phyloP scores from a whole-genome alignment of 257 asterid genomes.

The Eucommia ulmoides region DNA sequence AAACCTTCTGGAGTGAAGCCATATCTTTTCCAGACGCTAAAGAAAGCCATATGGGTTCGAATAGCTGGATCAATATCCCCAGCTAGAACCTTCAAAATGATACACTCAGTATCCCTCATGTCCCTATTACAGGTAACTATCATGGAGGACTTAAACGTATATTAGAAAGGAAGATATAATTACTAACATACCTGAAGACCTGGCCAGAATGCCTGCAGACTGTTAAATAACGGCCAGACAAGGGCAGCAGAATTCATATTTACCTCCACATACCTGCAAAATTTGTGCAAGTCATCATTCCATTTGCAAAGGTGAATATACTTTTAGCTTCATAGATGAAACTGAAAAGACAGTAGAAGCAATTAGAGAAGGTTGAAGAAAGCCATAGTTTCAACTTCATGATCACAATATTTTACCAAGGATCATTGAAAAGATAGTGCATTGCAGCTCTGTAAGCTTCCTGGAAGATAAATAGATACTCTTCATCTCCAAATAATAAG shows the following conservation, averaged over 20 bases:
- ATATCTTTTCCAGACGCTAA: conserved; percentile 87
- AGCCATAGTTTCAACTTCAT: conserved; percentile 8
- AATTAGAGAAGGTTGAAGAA: conserved; percentile 1
- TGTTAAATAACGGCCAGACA: conserved; percentile 96
- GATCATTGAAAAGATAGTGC: conserved; percentile 82
- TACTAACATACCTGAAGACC: conserved; percentile 78
- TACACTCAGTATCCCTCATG: too few species aligned
- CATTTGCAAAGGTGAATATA: too few species aligned
- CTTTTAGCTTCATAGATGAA: conserved; percentile 4
- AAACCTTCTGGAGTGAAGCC: conserved; percentile 99
- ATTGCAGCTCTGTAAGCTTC: conserved; percentile 95
- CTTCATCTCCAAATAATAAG: conserved; percentile 91
- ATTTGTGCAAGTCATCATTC: not conserved
- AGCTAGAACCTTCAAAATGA: conserved; percentile 74
- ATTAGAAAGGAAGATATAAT: conserved; percentile 4
- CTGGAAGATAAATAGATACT: conserved; percentile 87
- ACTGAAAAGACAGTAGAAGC: conserved; percentile 3
- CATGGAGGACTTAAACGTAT: not conserved
- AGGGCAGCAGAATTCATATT: conserved; percentile 97
- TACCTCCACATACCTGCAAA: conserved; percentile 90
- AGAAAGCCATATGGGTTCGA: conserved; percentile 91
- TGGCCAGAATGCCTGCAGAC: conserved; percentile 99
- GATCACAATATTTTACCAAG: conserved; percentile 45
- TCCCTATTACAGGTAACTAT: too few species aligned
- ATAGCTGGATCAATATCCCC: conserved; percentile 96